A percentile compares a stretch with the other conserved stretches of the same genome.
These are phyloP conservation scores for Trichophyton mentagrophytes DNA, from an alignment of 2,329 filamentous ascomycete genomes.

Conservation along the genomic window DNA sequence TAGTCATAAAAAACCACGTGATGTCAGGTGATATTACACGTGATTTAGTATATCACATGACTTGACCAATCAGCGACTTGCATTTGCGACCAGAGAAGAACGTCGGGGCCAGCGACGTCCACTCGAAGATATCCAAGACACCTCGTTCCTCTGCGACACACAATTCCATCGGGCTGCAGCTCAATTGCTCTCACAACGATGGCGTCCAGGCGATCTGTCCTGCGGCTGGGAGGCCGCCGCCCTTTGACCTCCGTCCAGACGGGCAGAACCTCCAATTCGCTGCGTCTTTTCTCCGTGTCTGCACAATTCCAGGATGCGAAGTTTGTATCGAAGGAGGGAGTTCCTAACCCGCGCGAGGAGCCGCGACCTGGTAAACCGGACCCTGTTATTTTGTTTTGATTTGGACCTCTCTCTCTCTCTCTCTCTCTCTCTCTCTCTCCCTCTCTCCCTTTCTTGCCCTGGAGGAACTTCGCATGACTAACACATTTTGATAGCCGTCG, in stretches of 20 bases:
- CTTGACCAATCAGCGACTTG: conserved; percentile 5
- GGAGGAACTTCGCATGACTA: background rate
- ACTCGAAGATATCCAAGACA: too few relatives aligned
- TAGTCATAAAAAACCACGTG: conserved; percentile 10
- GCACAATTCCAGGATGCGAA: conserved; percentile 30
- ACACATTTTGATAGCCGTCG: conserved; percentile 29
- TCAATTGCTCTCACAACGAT: conserved; percentile 27
- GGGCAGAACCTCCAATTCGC: conserved; percentile 22
- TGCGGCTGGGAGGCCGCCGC: conserved; percentile 32
- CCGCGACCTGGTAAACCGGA: conserved; percentile 35
- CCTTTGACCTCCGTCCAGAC: conserved; percentile 27
- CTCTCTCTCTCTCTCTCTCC: too few relatives aligned
- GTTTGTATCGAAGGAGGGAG: conserved; percentile 45
- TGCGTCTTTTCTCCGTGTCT: conserved; percentile 25
- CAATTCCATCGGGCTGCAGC: background rate
- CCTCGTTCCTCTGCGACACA: background rate
- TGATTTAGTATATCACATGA: background rate
- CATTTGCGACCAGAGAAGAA: conserved; percentile 1
- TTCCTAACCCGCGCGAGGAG: conserved; percentile 55
- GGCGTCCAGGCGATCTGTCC: conserved; percentile 34
- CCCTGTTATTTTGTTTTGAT: background rate
- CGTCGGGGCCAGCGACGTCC: background rate
- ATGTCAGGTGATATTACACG: background rate
- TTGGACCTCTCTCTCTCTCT: too few relatives aligned
- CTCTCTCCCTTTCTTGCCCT: background rate